Conservation (phyloP, 164 flowering plant species). For the Dillenia turbinata region DNA sequence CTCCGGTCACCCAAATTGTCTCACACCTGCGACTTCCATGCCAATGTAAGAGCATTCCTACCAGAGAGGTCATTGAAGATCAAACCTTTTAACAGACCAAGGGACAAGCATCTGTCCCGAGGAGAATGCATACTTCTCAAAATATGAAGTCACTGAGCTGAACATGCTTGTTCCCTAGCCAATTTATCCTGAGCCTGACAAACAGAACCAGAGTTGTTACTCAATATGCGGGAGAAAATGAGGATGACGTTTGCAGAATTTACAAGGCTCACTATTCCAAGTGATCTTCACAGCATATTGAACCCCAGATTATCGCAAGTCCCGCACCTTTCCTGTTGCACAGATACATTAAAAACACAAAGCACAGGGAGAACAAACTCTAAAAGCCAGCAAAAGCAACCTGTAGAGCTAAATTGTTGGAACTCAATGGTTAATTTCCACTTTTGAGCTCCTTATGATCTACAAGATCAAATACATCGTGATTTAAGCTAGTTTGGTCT, state of each 20-base stretch:
- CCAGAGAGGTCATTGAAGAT: too few relatives aligned
- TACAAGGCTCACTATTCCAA: slow-evolving; percentile 54
- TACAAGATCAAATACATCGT: too few relatives aligned
- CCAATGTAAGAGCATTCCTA: too few relatives aligned
- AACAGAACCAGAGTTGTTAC: neutral
- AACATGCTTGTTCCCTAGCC: slow-evolving; percentile 13
- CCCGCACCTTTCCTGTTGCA: slow-evolving; percentile 73
- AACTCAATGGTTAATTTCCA: too few relatives aligned
- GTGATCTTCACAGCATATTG: slow-evolving; percentile 94
- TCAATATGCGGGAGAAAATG: neutral
- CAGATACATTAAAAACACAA: neutral
- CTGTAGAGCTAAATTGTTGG: too few relatives aligned
- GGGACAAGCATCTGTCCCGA: too few relatives aligned
- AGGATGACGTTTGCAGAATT: neutral
- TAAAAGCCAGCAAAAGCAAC: too few relatives aligned
- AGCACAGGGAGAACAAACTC: neutral
- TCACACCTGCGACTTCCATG: too few relatives aligned
- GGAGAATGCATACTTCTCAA: slow-evolving; percentile 18
- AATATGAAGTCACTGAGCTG: slow-evolving; percentile 85
- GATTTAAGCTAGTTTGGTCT: too few relatives aligned
- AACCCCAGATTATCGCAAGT: slow-evolving; percentile 58
- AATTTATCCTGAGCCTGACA: slow-evolving; percentile 84
- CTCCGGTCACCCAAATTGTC: too few relatives aligned
- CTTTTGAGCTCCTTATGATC: too few relatives aligned
- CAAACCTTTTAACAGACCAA: too few relatives aligned